Base-by-base conservation (phyloP, 805 yeast species). In the Saturnispora galanensis region DNA sequence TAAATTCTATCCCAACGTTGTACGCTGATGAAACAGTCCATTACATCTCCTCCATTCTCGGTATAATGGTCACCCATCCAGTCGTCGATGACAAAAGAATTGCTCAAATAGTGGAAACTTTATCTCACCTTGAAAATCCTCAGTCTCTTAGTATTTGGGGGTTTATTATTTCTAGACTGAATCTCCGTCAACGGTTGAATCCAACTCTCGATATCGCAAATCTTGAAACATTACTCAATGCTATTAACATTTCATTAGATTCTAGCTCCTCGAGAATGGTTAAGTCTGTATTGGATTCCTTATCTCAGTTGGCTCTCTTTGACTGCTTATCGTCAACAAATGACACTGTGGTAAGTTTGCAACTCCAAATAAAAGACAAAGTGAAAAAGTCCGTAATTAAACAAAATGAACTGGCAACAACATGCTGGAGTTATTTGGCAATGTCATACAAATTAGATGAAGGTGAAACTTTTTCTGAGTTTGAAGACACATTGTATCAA, bases 361-460 rank as follows among this genome's bases (percentile, higher is more conserved):
- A 60, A 26, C 39, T 26, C 0, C 47, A 49, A 2, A 55, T 75
- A 8, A 47, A 57, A 4, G 62, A 58, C 0, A 18, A 46, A 5
- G 35, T 74, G 8, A 56, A 60, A 35, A 61, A 68, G 0, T 65
- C 66, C 36, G 75, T 76, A 6, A 73, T 76, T 50, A 75, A 73
- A 50, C 65, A 68, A 13, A 33, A 45, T 50, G 95, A 85, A 49
- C 64, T 58, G 29, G 73, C 88, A 0, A 69, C 77, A 4, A 56
- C 76, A 33, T 65, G 83, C 0, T 69, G 81, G 57, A 75, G 87
- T 0, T 66, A 70, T 45, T 50, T 85, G 2, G 67, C 83, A 0
- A 56, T 84, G 33, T 55, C 66, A 11, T 41, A 49, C 11, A 13
- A 29, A 21, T 35, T 31, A 4, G 48, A 56, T 3, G 12, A 29